Percentiles rank a stretch among this genome's conserved stretches.
These are phyloP conservation scores for Corylus avellana DNA, from an alignment of 306 rosid species.

Conservation along the genomic window DNA sequence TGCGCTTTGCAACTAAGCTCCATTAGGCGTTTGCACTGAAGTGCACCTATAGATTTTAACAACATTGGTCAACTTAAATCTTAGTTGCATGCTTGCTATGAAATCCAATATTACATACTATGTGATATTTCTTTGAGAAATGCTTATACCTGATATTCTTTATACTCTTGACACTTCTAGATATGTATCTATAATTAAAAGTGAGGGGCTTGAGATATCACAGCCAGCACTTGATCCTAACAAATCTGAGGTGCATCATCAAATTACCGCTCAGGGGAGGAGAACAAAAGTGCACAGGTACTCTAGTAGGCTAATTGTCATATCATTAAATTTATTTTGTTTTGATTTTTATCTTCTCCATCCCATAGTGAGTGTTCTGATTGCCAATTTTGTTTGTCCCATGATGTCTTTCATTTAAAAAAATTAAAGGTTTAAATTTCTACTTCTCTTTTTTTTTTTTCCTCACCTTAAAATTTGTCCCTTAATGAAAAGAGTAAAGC, in stretches of 20 bases:
- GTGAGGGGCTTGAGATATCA: slow-evolving; percentile 82
- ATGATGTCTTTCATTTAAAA: not conserved
- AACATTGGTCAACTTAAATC: not conserved
- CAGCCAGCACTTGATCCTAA: slow-evolving; percentile 86
- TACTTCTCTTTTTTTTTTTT: not conserved
- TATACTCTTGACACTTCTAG: slow-evolving; percentile 35
- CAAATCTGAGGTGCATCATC: slow-evolving; percentile 83
- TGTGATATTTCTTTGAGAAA: not conserved
- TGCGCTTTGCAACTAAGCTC: not conserved
- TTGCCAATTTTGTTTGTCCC: not conserved
- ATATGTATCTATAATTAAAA: slow-evolving; percentile 64
- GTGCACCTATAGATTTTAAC: not conserved
- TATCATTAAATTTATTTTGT: not conserved
- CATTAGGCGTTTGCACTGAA: not conserved
- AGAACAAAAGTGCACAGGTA: slow-evolving; percentile 81
- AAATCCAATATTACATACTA: not conserved
- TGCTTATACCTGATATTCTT: slow-evolving; percentile 11
- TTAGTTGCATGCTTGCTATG: slow-evolving; percentile 1
- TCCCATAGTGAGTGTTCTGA: not conserved
- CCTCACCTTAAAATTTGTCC: not conserved
- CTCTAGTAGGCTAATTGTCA: slow-evolving; percentile 8
- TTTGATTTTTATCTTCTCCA: not conserved
- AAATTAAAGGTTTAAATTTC: not conserved
- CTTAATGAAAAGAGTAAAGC: not conserved
- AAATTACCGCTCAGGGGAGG: slow-evolving; percentile 75